phyloP scores from a whole-genome alignment of 306 rosid species.

The Rubus parviflorus region DNA sequence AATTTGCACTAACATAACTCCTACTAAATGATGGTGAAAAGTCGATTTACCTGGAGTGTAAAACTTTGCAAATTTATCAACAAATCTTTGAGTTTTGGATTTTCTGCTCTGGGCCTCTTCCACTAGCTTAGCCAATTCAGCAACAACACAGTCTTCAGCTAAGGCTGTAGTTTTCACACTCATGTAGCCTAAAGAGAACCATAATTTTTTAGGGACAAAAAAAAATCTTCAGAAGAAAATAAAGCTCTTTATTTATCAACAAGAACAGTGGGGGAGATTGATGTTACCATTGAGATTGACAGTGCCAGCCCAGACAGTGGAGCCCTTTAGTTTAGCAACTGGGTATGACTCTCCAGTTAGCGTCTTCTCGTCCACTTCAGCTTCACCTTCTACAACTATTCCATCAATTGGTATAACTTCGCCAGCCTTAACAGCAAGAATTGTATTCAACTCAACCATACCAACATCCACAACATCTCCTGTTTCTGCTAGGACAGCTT shows the following conservation, averaged over 20 bases:
- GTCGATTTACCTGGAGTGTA: conserved; percentile 73
- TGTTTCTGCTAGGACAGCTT: conserved; percentile 78
- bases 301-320: conserved; percentile 90
- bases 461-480: conserved; percentile 75
- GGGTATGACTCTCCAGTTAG: conserved; percentile 91
- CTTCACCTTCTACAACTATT: conserved; percentile 62
- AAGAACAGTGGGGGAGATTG: neutral
- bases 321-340: conserved; percentile 66
- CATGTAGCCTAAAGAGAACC: conserved; percentile 58
- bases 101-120: conserved; percentile 95
- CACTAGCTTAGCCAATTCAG: conserved; percentile 91
- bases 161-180: conserved; percentile 79
- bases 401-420: conserved; percentile 94
- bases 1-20: neutral
- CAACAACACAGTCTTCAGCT: conserved; percentile 88
- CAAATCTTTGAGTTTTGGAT: conserved; percentile 67
- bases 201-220: neutral
- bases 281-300: conserved; percentile 75
- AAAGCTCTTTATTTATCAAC: neutral
- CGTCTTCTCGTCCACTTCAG: conserved; percentile 87
- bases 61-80: conserved; percentile 80
- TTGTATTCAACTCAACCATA: conserved; percentile 64
- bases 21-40: neutral
- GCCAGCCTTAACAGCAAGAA: conserved; percentile 84
- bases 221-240: too few species aligned